Base-by-base conservation (phyloP, 371 early-diverging fungal genomes). In the Batrachochytrium dendrobatidis region DNA sequence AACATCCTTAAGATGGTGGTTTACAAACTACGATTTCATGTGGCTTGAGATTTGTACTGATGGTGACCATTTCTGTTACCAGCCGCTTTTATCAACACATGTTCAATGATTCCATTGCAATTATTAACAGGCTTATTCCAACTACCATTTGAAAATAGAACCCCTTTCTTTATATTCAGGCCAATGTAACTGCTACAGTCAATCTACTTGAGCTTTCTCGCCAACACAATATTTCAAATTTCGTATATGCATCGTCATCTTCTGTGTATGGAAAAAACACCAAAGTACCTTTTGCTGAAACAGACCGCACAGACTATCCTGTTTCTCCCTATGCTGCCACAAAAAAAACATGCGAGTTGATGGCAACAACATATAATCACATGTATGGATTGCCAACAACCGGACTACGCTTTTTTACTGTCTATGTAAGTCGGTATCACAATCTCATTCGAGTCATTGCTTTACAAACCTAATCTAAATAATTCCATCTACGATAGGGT, bases 401-500 rank as follows among this genome's bases (percentile, higher is more conserved):
- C 17, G 65, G 65, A n/a, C 60, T 65, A 46, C 59, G 65, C 48
- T 65, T 65, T 57, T 65, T 65, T 48, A 65, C 65, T 28, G 65
- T 65, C 50, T 65, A 65, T 44, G 61, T 59, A 17, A 59, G 58
- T 43, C 7, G 25, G 8, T n/a, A n/a, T n/a, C n/a, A n/a, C n/a
- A 20, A 39, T 39, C 15, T 20, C 15, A 20, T 39, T 15, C 20
- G 15, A 20, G 39, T 39, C 39, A 15, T 39, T 39, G 39, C 15
- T 39, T 15, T 39, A 15, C 39, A 15, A 15, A n/a, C 39, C 39
- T 39, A n/a, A 12, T 39, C 39, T 12, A 12, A 39, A 39, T 39
- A n/a, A 22, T 48, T 22, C 49, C 49, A 8, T 8, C 49, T 29
- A 6, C 49, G 24, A n/a, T 34, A 55, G 56, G 61, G 61, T 2